Percentiles rank a stretch among this genome's conserved stretches.
Conservation (phyloP, 352 stramenopile genomes). For the Globisporangium nunn region DNA sequence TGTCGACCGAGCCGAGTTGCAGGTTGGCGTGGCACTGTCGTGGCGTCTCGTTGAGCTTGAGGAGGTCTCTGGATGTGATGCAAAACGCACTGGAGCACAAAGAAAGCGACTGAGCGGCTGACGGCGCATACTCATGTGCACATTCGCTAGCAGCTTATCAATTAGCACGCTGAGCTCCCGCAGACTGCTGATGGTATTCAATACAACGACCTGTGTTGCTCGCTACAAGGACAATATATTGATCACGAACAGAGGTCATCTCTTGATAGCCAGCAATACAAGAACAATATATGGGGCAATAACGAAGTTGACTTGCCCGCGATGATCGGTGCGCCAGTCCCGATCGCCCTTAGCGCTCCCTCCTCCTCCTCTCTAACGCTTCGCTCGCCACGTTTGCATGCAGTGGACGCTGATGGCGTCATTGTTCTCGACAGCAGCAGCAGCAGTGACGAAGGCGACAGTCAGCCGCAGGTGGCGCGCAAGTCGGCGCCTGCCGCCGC, state of each 20-base stretch:
- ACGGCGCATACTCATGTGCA: no score
- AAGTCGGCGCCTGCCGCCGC: constrained; percentile 2
- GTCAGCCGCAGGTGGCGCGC: constrained; percentile 2
- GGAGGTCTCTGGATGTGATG: constrained; percentile 17
- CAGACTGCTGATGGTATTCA: no score
- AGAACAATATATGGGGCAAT: no score
- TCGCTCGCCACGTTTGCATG: neutral
- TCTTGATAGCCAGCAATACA: no score
- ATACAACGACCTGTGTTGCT: no score
- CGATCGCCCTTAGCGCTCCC: neutral
- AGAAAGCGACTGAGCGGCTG: no score
- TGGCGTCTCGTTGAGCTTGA: constrained; percentile 44
- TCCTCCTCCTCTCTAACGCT: neutral
- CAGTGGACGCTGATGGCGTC: constrained; percentile 16
- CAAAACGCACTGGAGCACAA: no score
- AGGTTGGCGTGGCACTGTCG: constrained; percentile 38
- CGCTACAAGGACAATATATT: no score
- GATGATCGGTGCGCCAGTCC: neutral
- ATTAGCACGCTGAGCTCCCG: no score
- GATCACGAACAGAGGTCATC: no score
- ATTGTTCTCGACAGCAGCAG: constrained; percentile 15
- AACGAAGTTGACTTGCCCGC: no score
- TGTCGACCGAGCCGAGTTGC: constrained; percentile 39
- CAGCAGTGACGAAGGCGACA: neutral
- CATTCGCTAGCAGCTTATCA: no score